A percentile compares a stretch with the other conserved stretches of the same genome.
Conservation (phyloP, 176 grass and related monocot genomes). For the Aegilops longissima region DNA sequence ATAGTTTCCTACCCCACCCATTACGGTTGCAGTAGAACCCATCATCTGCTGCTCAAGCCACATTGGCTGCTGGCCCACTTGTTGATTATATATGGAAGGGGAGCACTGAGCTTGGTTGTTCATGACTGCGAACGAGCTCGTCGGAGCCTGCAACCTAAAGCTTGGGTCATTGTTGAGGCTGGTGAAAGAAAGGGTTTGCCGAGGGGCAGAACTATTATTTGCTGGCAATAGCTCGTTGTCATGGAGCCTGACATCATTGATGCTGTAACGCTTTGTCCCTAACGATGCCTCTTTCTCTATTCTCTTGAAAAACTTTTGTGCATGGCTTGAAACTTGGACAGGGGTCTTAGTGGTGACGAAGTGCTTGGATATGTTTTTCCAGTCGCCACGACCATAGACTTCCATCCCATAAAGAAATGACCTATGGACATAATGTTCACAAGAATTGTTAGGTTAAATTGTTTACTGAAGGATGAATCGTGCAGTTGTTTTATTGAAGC, state of each 20-base stretch:
- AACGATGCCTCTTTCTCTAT: not conserved
- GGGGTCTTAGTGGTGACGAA: not conserved
- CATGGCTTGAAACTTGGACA: not conserved
- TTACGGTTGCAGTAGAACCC: not conserved
- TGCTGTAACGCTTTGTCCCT: not conserved
- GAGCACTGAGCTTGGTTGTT: not conserved
- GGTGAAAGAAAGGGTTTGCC: not conserved
- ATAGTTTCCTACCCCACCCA: not conserved
- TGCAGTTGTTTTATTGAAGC: too few species aligned
- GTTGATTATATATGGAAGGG: not conserved
- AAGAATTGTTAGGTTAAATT: too few species aligned
- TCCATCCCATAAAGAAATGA: too few species aligned
- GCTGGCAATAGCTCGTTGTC: not conserved
- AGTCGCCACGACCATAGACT: too few species aligned
- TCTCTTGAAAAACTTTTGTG: constrained; percentile 24
- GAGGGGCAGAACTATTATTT: not conserved
- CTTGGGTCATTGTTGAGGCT: not conserved
- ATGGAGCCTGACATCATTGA: not conserved
- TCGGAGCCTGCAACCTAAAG: not conserved
- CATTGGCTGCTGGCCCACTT: not conserved
- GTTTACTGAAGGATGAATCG: too few species aligned
- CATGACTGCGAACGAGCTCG: not conserved
- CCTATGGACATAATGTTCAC: too few species aligned
- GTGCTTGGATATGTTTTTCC: not conserved
- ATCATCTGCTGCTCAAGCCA: not conserved